phyloP scores from a whole-genome alignment of 768 basidiomycete genomes.

The Tricholoma bakamatsutake region DNA sequence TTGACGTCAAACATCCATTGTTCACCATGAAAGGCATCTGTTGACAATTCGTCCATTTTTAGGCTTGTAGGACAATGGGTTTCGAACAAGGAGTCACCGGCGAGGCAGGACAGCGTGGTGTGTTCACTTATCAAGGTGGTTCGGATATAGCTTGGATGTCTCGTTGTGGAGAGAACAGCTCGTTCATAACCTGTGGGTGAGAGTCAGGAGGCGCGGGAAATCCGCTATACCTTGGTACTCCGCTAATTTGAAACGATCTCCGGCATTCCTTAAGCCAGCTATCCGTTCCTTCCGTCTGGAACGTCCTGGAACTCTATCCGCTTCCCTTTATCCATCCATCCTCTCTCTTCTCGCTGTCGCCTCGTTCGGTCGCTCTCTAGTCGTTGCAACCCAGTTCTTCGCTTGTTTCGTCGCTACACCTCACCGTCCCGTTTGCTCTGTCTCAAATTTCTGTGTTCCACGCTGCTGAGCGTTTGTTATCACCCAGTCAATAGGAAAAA shows the following conservation, averaged over 20 bases:
- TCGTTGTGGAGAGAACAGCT: slow-evolving; percentile 3
- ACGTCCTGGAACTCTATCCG: slow-evolving; percentile 11
- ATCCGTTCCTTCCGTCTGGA: slow-evolving; percentile 10
- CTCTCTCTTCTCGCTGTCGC: slow-evolving; percentile 25
- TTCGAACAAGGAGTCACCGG: background rate
- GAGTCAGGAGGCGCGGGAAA: slow-evolving; percentile 32
- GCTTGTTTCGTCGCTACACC: slow-evolving; percentile 23
- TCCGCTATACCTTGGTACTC: slow-evolving; percentile 23
- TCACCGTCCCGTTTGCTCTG: slow-evolving; percentile 15
- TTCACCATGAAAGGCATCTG: slow-evolving; percentile 19
- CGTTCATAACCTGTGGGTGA: slow-evolving; percentile 11
- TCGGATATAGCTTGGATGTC: background rate
- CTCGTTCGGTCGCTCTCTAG: slow-evolving; percentile 33
- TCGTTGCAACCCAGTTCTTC: slow-evolving; percentile 31
- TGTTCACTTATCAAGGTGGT: background rate
- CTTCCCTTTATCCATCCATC: slow-evolving; percentile 2
- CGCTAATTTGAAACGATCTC: slow-evolving; percentile 32
- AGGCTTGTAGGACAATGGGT: slow-evolving; percentile 18
- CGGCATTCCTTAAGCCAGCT: slow-evolving; percentile 3
- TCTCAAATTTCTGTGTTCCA: slow-evolving; percentile 14
- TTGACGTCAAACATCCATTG: slow-evolving; percentile 20
- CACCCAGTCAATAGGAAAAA: slow-evolving; percentile 11
- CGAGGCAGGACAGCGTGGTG: background rate
- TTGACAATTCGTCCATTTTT: slow-evolving; percentile 5
- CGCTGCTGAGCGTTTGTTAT: slow-evolving; percentile 14